Percentiles rank a stretch among this genome's conserved stretches.
Conservation (phyloP, 768 basidiomycete species). For the Russula ochroleuca region DNA sequence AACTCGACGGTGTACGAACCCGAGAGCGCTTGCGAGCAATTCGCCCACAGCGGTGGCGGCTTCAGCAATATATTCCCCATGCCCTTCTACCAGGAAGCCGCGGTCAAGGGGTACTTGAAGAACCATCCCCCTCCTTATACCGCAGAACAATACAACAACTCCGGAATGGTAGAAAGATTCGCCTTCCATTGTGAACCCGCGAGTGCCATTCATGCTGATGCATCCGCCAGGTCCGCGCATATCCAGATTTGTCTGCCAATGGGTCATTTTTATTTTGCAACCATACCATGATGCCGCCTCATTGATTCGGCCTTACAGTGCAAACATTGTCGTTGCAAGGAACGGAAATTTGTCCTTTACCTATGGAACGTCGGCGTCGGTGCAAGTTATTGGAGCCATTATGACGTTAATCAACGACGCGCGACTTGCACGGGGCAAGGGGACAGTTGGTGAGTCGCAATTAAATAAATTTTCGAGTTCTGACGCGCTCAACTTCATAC, state of each 20-base stretch:
- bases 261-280: constrained; percentile 28
- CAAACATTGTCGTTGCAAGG: constrained; percentile 21
- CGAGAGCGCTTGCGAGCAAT: constrained; percentile 38
- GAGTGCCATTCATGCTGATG: neutral
- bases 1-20: constrained; percentile 35
- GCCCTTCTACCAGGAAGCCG: constrained; percentile 36
- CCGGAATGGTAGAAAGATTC: constrained; percentile 30
- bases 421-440: constrained; percentile 34
- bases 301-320: neutral
- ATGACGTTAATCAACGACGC: constrained; percentile 39
- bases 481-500: neutral
- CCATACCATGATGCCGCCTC: neutral
- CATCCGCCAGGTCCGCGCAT: constrained; percentile 31
- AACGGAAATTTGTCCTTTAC: constrained; percentile 32
- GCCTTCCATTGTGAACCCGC: neutral
- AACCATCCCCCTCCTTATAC: constrained; percentile 37
- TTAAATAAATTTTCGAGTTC: neutral
- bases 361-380: constrained; percentile 38
- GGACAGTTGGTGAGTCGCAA: neutral
- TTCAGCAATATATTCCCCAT: constrained; percentile 41
- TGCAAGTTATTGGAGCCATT: constrained; percentile 36
- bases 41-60: constrained; percentile 41
- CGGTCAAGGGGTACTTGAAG: constrained; percentile 33
- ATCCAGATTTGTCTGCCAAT: constrained; percentile 37
- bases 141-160: constrained; percentile 35